phyloP scores from a whole-genome alignment of 2,329 filamentous ascomycete genomes.

The Anthostomella pinea region DNA sequence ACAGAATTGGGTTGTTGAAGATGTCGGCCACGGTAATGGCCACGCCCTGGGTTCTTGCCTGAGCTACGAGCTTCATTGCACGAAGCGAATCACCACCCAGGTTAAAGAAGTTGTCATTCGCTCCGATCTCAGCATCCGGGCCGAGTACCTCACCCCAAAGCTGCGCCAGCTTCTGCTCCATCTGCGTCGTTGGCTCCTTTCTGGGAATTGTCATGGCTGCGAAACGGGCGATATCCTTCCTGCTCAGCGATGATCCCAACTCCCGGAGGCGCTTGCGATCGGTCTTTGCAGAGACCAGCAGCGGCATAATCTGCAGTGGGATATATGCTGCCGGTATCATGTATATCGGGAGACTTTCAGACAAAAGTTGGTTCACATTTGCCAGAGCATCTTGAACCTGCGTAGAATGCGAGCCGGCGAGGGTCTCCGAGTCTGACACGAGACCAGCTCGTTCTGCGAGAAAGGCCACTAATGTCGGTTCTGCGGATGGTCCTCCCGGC shows the following conservation, averaged over 20 bases:
- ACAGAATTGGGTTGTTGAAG: conserved; percentile 44
- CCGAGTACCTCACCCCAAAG: conserved; percentile 40
- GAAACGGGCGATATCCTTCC: conserved; percentile 38
- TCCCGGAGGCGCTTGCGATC: conserved; percentile 48
- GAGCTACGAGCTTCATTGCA: conserved; percentile 50
- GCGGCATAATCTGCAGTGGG: conserved; percentile 43
- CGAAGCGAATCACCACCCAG: conserved; percentile 45
- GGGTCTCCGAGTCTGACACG: conserved; percentile 21
- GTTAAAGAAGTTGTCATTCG: conserved; percentile 32
- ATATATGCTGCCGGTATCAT: conserved; percentile 49
- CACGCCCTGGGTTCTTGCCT: conserved; percentile 38
- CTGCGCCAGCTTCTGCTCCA: conserved; percentile 36
- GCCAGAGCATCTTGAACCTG: conserved; percentile 27
- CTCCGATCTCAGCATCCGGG: conserved; percentile 28
- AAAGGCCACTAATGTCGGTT: conserved; percentile 47
- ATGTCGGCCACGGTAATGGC: conserved; percentile 43
- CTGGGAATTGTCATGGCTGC: conserved; percentile 30
- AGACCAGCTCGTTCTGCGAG: conserved; percentile 31
- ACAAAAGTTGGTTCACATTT: conserved; percentile 27
- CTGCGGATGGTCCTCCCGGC: conserved; percentile 37
- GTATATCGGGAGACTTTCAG: conserved; percentile 38
- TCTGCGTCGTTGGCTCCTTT: conserved; percentile 36
- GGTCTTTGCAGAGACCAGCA: conserved; percentile 47
- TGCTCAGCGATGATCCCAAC: conserved; percentile 40
- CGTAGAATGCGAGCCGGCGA: conserved; percentile 25